These are phyloP conservation scores for Balakata baccata DNA, from an alignment of 345 rosid genomes.

Conservation along the genomic window DNA sequence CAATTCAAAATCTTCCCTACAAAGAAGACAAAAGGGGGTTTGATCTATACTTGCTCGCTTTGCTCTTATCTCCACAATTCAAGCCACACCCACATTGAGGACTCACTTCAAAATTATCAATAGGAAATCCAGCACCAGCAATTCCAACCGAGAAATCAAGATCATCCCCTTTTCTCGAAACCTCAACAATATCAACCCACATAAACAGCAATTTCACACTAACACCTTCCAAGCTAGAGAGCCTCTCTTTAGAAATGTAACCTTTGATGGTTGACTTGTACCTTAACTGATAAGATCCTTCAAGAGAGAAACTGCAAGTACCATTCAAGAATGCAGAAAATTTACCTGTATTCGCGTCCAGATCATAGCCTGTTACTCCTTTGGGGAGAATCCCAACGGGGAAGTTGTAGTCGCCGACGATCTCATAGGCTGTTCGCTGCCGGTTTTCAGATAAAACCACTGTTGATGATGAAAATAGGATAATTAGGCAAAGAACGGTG, in stretches of 20 bases:
- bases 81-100: background rate
- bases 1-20: conserved; percentile 20
- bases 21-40: conserved; percentile 39
- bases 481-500: background rate
- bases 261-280: conserved; percentile 53
- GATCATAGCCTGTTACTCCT: conserved; percentile 47
- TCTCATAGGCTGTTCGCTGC: conserved; percentile 40
- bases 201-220: conserved; percentile 58
- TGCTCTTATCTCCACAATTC: conserved; percentile 36
- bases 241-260: conserved; percentile 39
- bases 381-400: conserved; percentile 58
- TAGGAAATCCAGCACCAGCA: conserved; percentile 55
- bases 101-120: background rate
- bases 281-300: conserved; percentile 55
- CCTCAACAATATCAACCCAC: conserved; percentile 65
- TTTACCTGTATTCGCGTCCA: conserved; percentile 43
- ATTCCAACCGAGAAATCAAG: conserved; percentile 66
- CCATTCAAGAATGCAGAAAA: conserved; percentile 52
- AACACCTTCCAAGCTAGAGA: conserved; percentile 48
- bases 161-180: conserved; percentile 44
- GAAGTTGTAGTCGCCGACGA: conserved; percentile 40
- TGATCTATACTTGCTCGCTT: conserved; percentile 22
- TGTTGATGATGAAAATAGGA: background rate
- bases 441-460: background rate
- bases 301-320: conserved; percentile 54